These are phyloP conservation scores for Vigna unguiculata DNA, from an alignment of 306 rosid species.

Conservation along the genomic window DNA sequence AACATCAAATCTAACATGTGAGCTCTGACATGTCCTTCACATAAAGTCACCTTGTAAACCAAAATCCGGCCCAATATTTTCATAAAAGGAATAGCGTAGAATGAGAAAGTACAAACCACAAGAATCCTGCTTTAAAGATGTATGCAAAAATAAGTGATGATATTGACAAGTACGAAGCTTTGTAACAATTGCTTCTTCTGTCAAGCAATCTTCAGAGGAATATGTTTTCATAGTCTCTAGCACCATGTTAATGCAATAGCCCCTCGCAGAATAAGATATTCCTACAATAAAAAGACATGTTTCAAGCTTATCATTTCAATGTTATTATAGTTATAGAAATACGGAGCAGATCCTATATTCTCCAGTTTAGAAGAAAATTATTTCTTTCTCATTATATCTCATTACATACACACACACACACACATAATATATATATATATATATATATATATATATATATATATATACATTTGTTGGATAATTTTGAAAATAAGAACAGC, in stretches of 20 bases:
- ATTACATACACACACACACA: too few species aligned
- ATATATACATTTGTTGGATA: too few species aligned
- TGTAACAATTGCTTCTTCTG: slow-evolving; percentile 91
- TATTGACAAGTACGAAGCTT: slow-evolving; percentile 93
- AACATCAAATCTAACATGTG: slow-evolving; percentile 1
- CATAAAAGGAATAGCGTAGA: not conserved
- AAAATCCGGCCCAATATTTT: not conserved
- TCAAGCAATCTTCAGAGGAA: slow-evolving; percentile 86
- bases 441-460: too few species aligned
- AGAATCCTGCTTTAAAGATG: slow-evolving; percentile 75
- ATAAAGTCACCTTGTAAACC: not conserved
- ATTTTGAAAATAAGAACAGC: too few species aligned
- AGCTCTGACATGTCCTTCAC: not conserved
- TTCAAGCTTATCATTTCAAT: slow-evolving; percentile 25
- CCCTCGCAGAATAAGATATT: slow-evolving; percentile 92
- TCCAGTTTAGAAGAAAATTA: too few species aligned
- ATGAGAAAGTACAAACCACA: slow-evolving; percentile 62
- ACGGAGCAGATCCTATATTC: too few species aligned
- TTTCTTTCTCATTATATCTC: too few species aligned
- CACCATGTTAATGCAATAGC: slow-evolving; percentile 81
- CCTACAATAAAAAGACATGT: slow-evolving; percentile 56
- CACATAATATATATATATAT: too few species aligned
- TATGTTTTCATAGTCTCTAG: slow-evolving; percentile 94
- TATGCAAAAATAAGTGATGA: slow-evolving; percentile 85
- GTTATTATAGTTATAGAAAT: too few species aligned